Conservation (phyloP, 2,329 filamentous ascomycete genomes). For the Scedosporium apiospermum region DNA sequence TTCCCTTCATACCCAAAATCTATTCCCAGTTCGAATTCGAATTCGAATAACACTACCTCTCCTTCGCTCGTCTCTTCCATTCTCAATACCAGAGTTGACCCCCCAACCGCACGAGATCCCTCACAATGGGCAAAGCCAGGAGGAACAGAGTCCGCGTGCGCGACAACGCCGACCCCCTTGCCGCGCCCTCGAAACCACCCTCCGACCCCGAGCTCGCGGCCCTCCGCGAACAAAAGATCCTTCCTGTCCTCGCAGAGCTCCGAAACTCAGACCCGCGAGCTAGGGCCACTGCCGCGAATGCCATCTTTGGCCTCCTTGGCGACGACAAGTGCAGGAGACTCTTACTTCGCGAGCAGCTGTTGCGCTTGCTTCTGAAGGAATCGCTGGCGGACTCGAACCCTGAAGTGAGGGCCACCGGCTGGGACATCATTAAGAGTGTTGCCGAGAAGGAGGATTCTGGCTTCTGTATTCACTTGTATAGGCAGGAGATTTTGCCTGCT, state of each 20-base stretch:
- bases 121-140: constrained; percentile 49
- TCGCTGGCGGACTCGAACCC: constrained; percentile 53
- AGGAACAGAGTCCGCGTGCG: constrained; percentile 38
- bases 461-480: constrained; percentile 56
- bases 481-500: constrained; percentile 51
- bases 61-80: no score
- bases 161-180: constrained; percentile 44
- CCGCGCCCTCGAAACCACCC: constrained; percentile 49
- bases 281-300: constrained; percentile 48
- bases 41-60: no score
- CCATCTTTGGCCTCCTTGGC: constrained; percentile 52
- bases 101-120: background rate
- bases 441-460: constrained; percentile 55
- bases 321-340: constrained; percentile 54
- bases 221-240: constrained; percentile 52
- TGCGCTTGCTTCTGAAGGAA: constrained; percentile 52
- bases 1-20: no score
- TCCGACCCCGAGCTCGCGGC: constrained; percentile 54
- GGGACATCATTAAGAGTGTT: constrained; percentile 54
- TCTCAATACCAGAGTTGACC: background rate
- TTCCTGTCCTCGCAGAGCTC: constrained; percentile 53
- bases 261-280: constrained; percentile 48
- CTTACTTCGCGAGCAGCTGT: constrained; percentile 56
- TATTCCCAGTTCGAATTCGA: no score
- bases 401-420: constrained; percentile 57